These are phyloP conservation scores for Ascochyta lentis DNA, from an alignment of 2,329 filamentous ascomycete species.

Conservation along the genomic window DNA sequence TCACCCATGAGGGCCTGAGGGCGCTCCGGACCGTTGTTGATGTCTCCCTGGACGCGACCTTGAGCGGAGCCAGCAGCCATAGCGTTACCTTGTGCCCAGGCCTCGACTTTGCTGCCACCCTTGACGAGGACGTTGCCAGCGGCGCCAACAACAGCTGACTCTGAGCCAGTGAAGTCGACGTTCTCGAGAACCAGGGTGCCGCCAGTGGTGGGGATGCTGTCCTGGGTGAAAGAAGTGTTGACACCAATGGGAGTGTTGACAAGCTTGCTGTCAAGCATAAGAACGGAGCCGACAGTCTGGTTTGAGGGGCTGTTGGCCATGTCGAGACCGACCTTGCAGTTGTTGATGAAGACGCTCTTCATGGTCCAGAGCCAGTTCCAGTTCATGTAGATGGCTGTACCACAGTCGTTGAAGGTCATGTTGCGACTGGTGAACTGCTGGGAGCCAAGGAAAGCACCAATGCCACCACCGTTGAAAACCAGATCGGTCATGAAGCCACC, in stretches of 20 bases:
- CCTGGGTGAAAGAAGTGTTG: constrained; percentile 76
- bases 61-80: constrained; percentile 62
- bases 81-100: constrained; percentile 80
- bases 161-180: constrained; percentile 78
- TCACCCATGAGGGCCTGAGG: constrained; percentile 70
- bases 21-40: constrained; percentile 61
- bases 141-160: constrained; percentile 68
- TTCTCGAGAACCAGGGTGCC: constrained; percentile 88
- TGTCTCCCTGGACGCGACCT: constrained; percentile 63
- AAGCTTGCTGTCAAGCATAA: constrained; percentile 82
- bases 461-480: constrained; percentile 65
- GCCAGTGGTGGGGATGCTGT: constrained; percentile 71
- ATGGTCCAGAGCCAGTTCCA: constrained; percentile 63
- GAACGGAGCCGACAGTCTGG: constrained; percentile 84
- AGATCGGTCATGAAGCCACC: constrained; percentile 67
- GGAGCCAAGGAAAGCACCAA: constrained; percentile 66
- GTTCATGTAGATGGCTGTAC: constrained; percentile 61
- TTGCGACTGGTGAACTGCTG: constrained; percentile 67
- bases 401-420: constrained; percentile 57
- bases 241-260: constrained; percentile 78
- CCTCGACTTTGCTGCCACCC: constrained; percentile 71
- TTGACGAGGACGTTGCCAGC: constrained; percentile 68
- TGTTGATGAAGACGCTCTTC: constrained; percentile 55
- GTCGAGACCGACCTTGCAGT: constrained; percentile 56
- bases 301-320: constrained; percentile 62